A percentile compares a stretch with the other conserved stretches of the same genome.
These are phyloP conservation scores for Nemania sp. DNA, from an alignment of 2,329 filamentous ascomycete genomes.

Conservation along the genomic window DNA sequence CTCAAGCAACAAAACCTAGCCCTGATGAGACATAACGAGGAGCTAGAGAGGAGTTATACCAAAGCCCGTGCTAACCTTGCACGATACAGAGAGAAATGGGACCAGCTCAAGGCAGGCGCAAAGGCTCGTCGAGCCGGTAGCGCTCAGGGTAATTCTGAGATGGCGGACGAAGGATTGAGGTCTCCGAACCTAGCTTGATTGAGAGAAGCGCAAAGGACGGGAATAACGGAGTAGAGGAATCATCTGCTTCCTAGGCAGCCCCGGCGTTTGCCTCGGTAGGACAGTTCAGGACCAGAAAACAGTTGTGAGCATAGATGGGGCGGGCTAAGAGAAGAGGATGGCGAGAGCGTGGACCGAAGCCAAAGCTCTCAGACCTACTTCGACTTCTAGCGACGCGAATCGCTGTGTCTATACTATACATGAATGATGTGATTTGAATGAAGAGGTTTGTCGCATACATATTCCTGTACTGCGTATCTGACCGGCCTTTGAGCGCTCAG, in stretches of 20 bases:
- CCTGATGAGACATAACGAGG: constrained; percentile 64
- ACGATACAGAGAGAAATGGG: constrained; percentile 65
- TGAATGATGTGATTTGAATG: not conserved
- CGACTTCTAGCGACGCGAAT: not conserved
- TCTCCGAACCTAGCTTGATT: constrained; percentile 25
- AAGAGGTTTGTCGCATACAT: not conserved
- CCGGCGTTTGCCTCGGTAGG: not conserved
- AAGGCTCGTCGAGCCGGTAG: constrained; percentile 52
- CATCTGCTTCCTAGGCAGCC: not conserved
- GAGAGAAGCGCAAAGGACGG: not conserved
- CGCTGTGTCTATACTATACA: not conserved
- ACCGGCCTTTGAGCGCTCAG: too few relatives aligned
- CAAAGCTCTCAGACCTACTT: not conserved
- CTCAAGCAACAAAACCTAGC: constrained; percentile 68
- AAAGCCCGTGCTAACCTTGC: constrained; percentile 60
- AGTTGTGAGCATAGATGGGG: not conserved
- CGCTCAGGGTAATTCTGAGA: constrained; percentile 27
- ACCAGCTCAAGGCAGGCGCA: constrained; percentile 63
- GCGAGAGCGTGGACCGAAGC: not conserved
- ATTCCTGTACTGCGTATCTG: too few relatives aligned
- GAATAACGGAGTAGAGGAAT: not conserved
- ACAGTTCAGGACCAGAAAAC: not conserved
- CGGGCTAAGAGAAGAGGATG: not conserved
- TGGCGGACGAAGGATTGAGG: constrained; percentile 25
- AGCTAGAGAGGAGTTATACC: constrained; percentile 65